These are phyloP conservation scores for Trichoderma koningiopsis DNA, from an alignment of 2,329 filamentous ascomycete species.

Conservation along the genomic window DNA sequence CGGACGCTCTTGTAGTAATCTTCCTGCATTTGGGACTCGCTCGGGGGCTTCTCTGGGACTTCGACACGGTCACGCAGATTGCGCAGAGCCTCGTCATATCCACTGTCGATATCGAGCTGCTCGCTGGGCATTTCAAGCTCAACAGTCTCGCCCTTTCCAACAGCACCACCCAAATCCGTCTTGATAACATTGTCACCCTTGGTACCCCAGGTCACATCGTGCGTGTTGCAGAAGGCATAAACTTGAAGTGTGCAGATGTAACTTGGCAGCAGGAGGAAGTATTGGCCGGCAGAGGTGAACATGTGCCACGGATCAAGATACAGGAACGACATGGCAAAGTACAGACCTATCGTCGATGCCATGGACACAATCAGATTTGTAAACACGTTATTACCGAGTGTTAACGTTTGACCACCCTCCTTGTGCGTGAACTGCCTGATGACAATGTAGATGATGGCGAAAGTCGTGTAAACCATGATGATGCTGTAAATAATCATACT, in stretches of 20 bases:
- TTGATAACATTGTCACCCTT: constrained; percentile 96
- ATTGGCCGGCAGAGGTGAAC: constrained; percentile 88
- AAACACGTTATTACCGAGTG: constrained; percentile 84
- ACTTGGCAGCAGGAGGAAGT: constrained; percentile 86
- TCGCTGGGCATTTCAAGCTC: constrained; percentile 97
- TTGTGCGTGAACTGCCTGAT: constrained; percentile 71
- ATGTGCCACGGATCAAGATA: constrained; percentile 99
- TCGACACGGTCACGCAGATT: constrained; percentile 93
- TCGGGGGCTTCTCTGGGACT: constrained; percentile 63
- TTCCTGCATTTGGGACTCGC: constrained; percentile 86
- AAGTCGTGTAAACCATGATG: constrained; percentile 95
- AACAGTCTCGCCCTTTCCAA: constrained; percentile 76
- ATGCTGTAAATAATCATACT: constrained; percentile 88
- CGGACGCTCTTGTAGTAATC: constrained; percentile 98
- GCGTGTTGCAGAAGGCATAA: constrained; percentile 98
- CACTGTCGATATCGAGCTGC: constrained; percentile 96
- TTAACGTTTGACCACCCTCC: constrained; percentile 46
- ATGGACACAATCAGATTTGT: constrained; percentile 91
- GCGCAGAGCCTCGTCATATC: constrained; percentile 94
- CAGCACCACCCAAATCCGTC: constrained; percentile 87
- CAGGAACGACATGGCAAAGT: constrained; percentile 94
- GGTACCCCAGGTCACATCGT: constrained; percentile 98
- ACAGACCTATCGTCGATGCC: constrained; percentile 86
- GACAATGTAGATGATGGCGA: constrained; percentile 87
- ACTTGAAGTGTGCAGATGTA: constrained; percentile 98